A percentile compares a stretch with the other conserved stretches of the same genome.
Evolutionary conservation across 108 stramenopile genomes (phyloP).

Genomic region (Seminavis robusta): DNA sequence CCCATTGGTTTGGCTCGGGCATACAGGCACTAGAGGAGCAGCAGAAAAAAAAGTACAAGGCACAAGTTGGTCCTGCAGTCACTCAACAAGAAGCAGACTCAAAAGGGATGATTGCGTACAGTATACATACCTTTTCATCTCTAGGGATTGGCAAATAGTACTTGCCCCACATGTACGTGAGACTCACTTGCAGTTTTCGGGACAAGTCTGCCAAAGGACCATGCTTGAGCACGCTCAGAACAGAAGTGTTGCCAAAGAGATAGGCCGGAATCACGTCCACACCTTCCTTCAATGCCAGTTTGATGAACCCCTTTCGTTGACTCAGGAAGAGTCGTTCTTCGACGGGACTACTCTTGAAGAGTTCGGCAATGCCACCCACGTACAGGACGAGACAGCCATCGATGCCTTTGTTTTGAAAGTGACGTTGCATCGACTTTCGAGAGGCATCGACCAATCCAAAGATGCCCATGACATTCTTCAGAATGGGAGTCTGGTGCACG

Average conservation of each 20-base stretch:
- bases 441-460: constrained; percentile 70
- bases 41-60: not conserved
- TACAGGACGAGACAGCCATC: constrained; percentile 53
- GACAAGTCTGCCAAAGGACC: constrained; percentile 52
- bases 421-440: constrained; percentile 17
- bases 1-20: constrained; percentile 58
- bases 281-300: constrained; percentile 71
- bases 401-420: constrained; percentile 28
- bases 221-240: constrained; percentile 49
- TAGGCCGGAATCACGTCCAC: constrained; percentile 75
- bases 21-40: constrained; percentile 39
- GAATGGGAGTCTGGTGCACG: constrained; percentile 34
- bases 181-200: constrained; percentile 55
- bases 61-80: not conserved
- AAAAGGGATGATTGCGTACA: not conserved
- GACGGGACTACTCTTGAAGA: constrained; percentile 60
- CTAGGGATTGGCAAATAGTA: constrained; percentile 71
- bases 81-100: not conserved
- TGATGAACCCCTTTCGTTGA: constrained; percentile 80
- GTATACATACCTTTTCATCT: constrained; percentile 37
- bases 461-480: constrained; percentile 77
- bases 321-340: constrained; percentile 62
- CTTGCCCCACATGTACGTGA: constrained; percentile 80
- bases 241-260: constrained; percentile 76
- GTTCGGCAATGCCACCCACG: constrained; percentile 85